Evolutionary conservation across 2,329 filamentous ascomycete genomes (phyloP).

Genomic region (Fusarium armeniacum): DNA sequence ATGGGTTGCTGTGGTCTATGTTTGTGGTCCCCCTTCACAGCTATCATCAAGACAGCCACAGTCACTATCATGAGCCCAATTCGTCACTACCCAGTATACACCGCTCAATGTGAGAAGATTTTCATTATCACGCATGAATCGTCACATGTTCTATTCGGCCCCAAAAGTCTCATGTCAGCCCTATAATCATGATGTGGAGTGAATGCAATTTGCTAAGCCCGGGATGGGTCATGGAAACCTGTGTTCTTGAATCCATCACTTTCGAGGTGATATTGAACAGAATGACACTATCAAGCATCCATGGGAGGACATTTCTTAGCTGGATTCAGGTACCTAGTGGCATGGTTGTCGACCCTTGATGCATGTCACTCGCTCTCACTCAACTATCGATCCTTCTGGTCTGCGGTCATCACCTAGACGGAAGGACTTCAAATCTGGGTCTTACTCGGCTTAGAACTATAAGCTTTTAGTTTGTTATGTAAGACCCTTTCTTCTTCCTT

Average conservation of each 20-base stretch:
- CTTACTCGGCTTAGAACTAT: neutral
- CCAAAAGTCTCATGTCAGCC: conserved; percentile 34
- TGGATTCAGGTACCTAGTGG: conserved; percentile 26
- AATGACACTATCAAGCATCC: conserved; percentile 1
- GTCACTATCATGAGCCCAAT: neutral
- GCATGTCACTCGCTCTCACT: conserved; percentile 22
- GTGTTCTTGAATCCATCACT: neutral
- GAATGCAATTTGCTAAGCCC: conserved; percentile 3
- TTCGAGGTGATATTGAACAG: neutral
- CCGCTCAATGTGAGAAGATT: neutral
- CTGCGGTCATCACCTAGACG: conserved; percentile 38
- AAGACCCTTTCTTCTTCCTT: neutral
- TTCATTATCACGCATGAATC: neutral
- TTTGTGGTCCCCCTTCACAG: neutral
- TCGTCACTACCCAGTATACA: conserved; percentile 8
- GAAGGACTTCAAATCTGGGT: neutral
- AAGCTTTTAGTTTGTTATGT: neutral
- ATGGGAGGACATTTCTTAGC: conserved; percentile 2
- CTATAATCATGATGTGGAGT: conserved; percentile 29
- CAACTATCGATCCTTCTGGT: neutral
- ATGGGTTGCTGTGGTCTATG: neutral
- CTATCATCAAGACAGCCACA: conserved; percentile 1
- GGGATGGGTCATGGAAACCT: neutral
- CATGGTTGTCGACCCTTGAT: conserved; percentile 3
- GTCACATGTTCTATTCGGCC: conserved; percentile 12